phyloP scores from a whole-genome alignment of 257 asterid species.

The Nicotiana sylvestris region DNA sequence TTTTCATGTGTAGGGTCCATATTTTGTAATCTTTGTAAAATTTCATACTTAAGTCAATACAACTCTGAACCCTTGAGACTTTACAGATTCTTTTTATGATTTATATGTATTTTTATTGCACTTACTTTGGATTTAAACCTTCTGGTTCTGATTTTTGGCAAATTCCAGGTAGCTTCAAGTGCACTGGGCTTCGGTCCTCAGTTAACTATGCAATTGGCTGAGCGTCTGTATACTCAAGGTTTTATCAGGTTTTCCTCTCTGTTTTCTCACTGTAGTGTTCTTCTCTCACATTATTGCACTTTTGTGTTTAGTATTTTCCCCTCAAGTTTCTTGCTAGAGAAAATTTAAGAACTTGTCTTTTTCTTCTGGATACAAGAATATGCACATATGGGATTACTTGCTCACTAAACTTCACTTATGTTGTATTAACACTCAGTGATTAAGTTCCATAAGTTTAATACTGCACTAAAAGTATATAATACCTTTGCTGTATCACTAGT shows the following conservation, averaged over 20 bases:
- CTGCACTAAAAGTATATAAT: not conserved
- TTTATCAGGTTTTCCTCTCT: slow-evolving; percentile 61
- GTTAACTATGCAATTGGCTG: slow-evolving; percentile 92
- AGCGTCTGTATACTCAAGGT: slow-evolving; percentile 92
- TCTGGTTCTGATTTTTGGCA: slow-evolving; percentile 4
- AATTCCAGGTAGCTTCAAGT: slow-evolving; percentile 87
- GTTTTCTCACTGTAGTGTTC: not conserved
- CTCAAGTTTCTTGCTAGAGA: not conserved
- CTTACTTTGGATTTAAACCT: not conserved
- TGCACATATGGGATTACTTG: not conserved
- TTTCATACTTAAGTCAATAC: not conserved
- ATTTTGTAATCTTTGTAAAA: not conserved
- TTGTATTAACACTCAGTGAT: not conserved
- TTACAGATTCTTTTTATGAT: not conserved
- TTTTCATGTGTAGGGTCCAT: not conserved
- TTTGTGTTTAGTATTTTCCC: not conserved
- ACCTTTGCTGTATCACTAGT: not conserved
- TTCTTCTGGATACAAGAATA: not conserved
- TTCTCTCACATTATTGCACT: not conserved
- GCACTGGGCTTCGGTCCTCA: slow-evolving; percentile 88
- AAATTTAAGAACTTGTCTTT: not conserved
- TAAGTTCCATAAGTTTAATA: not conserved
- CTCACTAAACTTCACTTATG: not conserved
- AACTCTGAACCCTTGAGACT: not conserved
- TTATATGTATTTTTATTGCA: not conserved